These are phyloP conservation scores for Pseudevernia furfuracea DNA, from an alignment of 495 filamentous ascomycete species.

Conservation along the genomic window DNA sequence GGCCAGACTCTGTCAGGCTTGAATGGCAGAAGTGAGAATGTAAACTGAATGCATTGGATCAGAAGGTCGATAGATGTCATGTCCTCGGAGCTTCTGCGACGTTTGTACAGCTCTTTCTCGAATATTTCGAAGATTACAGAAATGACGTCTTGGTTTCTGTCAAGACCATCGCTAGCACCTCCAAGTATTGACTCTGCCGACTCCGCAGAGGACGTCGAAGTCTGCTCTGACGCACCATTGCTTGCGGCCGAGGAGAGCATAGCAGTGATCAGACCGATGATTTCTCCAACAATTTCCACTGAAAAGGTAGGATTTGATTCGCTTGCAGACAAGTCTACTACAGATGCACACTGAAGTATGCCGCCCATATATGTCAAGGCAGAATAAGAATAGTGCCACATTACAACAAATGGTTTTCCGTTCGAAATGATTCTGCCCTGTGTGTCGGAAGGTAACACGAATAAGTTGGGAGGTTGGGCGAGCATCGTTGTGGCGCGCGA, in stretches of 20 bases:
- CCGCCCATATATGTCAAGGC: constrained; percentile 67
- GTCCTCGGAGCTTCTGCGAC: constrained; percentile 36
- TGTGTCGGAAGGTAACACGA: constrained; percentile 48
- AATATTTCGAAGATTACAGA: constrained; percentile 76
- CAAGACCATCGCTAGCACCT: constrained; percentile 65
- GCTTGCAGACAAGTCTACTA: constrained; percentile 37
- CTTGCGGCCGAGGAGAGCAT: constrained; percentile 41
- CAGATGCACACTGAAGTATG: constrained; percentile 50
- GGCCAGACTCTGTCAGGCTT: constrained; percentile 81
- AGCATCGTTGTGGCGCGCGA: background rate
- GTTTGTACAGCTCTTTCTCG: constrained; percentile 52
- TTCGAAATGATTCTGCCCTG: constrained; percentile 64
- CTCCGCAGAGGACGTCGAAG: constrained; percentile 21
- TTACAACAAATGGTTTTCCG: constrained; percentile 54
- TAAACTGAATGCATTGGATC: constrained; percentile 69
- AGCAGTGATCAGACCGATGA: constrained; percentile 54
- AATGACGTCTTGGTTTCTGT: constrained; percentile 67
- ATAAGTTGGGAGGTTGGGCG: background rate
- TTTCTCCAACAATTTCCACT: constrained; percentile 51
- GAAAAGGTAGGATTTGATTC: constrained; percentile 29
- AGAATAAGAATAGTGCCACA: constrained; percentile 69
- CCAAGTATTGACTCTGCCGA: constrained; percentile 52
- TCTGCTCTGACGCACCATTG: constrained; percentile 24
- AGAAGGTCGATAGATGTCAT: constrained; percentile 55
- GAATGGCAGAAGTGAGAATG: constrained; percentile 59